A percentile compares a stretch with the other conserved stretches of the same genome.
Evolutionary conservation across 2,329 filamentous ascomycete genomes (phyloP).

Genomic region (Knufia petricola): DNA sequence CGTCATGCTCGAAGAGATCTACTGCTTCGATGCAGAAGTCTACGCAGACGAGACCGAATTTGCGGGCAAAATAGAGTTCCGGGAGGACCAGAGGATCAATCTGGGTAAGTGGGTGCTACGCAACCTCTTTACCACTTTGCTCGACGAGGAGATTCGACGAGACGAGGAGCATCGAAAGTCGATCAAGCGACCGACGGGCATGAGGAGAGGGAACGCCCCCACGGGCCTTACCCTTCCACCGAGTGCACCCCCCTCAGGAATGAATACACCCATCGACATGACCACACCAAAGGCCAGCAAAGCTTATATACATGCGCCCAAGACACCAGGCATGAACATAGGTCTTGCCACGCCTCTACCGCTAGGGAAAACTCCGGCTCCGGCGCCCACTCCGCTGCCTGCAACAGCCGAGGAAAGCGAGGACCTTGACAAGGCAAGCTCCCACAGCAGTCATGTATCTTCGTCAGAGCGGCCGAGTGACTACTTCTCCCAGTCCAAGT

Average conservation of each 20-base stretch:
- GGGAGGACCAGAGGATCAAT: conserved; percentile 93
- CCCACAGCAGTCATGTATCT: conserved; percentile 6
- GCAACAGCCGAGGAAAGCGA: conserved; percentile 19
- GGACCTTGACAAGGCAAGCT: conserved; percentile 16
- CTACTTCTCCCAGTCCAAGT: conserved; percentile 59
- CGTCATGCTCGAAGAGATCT: conserved; percentile 84
- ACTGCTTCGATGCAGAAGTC: conserved; percentile 94
- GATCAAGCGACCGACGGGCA: conserved; percentile 46
- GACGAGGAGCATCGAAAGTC: conserved; percentile 65
- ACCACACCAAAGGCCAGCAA: conserved; percentile 55
- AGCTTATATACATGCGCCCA: conserved; percentile 51
- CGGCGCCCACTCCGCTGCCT: conserved; percentile 28
- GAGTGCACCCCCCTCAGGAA: conserved; percentile 11
- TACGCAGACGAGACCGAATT: conserved; percentile 83
- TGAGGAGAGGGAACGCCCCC: conserved; percentile 19
- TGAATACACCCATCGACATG: conserved; percentile 14
- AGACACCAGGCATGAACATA: conserved; percentile 69
- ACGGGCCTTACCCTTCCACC: conserved; percentile 17
- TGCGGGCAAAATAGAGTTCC: conserved; percentile 66
- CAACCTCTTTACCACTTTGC: conserved; percentile 79
- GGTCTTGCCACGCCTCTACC: conserved; percentile 60
- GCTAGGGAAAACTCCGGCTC: conserved; percentile 28
- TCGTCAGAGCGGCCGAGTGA: conserved; percentile 37
- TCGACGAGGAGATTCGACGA: conserved; percentile 79
- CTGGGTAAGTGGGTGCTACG: conserved; percentile 93